These are phyloP conservation scores for Lepiota brunneoincarnata DNA, from an alignment of 768 basidiomycete species.

Conservation along the genomic window DNA sequence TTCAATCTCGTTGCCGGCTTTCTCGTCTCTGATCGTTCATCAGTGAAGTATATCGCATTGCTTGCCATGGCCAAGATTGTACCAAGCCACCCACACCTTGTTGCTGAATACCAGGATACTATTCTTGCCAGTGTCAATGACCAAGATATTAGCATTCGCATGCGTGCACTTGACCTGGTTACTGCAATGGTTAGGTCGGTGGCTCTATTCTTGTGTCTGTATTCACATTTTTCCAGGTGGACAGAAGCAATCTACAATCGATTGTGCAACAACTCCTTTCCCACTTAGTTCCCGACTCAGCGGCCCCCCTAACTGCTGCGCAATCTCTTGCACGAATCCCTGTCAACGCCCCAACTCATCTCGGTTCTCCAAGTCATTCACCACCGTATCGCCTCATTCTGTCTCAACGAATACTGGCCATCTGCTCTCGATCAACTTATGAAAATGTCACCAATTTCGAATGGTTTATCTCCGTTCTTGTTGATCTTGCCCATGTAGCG, in stretches of 20 bases:
- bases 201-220: background rate
- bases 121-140: conserved; percentile 90
- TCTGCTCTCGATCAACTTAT: conserved; percentile 82
- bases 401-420: conserved; percentile 78
- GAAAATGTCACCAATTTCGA: conserved; percentile 90
- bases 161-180: conserved; percentile 92
- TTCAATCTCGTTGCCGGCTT: background rate
- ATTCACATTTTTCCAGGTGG: conserved; percentile 54
- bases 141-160: conserved; percentile 91
- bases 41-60: conserved; percentile 97
- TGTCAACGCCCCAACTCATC: conserved; percentile 31
- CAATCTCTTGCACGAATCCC: conserved; percentile 50
- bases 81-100: conserved; percentile 83
- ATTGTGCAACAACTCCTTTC: conserved; percentile 88
- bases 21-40: conserved; percentile 9
- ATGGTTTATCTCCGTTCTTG: conserved; percentile 94
- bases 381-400: conserved; percentile 85
- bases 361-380: conserved; percentile 61
- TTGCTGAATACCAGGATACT: conserved; percentile 89
- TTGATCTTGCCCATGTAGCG: conserved; percentile 88
- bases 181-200: conserved; percentile 76
- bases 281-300: conserved; percentile 70
- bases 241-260: conserved; percentile 78
- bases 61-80: conserved; percentile 96
- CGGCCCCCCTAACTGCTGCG: conserved; percentile 55